Conservation (phyloP, 257 asterid genomes). For the Jaltomata sinuosa region DNA sequence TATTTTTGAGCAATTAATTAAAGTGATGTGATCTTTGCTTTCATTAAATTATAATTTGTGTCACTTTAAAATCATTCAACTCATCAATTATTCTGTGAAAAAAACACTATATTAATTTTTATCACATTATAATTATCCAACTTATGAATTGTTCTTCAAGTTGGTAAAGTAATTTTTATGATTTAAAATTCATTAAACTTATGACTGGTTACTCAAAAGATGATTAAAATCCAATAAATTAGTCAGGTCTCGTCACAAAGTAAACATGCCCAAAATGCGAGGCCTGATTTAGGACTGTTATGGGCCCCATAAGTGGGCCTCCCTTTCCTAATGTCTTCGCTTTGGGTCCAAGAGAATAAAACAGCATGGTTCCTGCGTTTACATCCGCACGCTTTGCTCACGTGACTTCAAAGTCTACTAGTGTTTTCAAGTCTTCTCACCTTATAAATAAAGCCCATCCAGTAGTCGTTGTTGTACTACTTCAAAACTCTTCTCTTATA, state of each 20-base stretch:
- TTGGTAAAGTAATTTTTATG: background rate
- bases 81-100: background rate
- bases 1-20: background rate
- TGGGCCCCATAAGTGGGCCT: too few relatives aligned
- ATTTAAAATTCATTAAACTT: background rate
- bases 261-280: background rate
- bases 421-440: too few relatives aligned
- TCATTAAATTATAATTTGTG: background rate
- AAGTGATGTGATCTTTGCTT: background rate
- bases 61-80: background rate
- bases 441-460: constrained; percentile 14
- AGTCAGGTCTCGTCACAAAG: background rate
- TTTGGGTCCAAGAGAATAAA: constrained; percentile 3
- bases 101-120: background rate
- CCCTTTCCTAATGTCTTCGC: background rate
- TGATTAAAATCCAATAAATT: too few relatives aligned
- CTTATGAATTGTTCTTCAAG: background rate
- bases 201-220: too few relatives aligned
- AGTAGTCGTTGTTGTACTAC: too few relatives aligned
- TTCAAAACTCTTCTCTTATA: background rate
- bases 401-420: background rate
- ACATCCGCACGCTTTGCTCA: background rate
- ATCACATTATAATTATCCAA: background rate
- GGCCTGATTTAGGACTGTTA: background rate
- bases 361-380: background rate